Evolutionary conservation across 1,139 yeast species (phyloP).

Genomic region (Geotrichum histeridarum): DNA sequence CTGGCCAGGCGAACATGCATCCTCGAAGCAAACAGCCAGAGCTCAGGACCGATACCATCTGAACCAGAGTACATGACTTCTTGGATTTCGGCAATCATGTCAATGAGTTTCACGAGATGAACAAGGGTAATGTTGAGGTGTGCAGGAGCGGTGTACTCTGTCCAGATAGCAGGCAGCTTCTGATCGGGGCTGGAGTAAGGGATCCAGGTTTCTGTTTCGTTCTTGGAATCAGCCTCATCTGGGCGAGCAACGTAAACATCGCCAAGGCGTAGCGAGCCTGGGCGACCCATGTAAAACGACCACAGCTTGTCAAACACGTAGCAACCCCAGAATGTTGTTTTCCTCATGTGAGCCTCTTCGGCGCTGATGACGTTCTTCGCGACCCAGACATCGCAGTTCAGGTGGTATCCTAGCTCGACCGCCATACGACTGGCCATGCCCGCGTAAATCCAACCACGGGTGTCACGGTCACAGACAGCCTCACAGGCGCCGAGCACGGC

Average conservation of each 20-base stretch:
- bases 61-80: conserved; percentile 20
- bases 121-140: conserved; percentile 12
- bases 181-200: conserved; percentile 17
- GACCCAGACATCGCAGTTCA: conserved; percentile 24
- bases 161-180: conserved; percentile 18
- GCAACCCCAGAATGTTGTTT: conserved; percentile 30
- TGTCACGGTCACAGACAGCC: conserved; percentile 27
- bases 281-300: conserved; percentile 29
- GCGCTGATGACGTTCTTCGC: conserved; percentile 23
- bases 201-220: conserved; percentile 19
- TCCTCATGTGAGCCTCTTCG: conserved; percentile 26
- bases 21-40: conserved; percentile 20
- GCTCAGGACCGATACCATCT: conserved; percentile 15
- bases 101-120: conserved; percentile 16
- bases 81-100: conserved; percentile 19
- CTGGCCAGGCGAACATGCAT: conserved; percentile 22
- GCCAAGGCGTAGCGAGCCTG: conserved; percentile 25
- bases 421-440: conserved; percentile 32
- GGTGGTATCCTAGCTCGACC: conserved; percentile 28
- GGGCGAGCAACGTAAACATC: conserved; percentile 24
- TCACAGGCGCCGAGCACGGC: conserved; percentile 26
- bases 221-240: conserved; percentile 13
- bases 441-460: conserved; percentile 30
- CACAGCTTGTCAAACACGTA: conserved; percentile 28
- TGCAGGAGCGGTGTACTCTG: conserved; percentile 17